Conservation (phyloP, 176 grass and related monocot genomes). For the Aegilops sharonensis region DNA sequence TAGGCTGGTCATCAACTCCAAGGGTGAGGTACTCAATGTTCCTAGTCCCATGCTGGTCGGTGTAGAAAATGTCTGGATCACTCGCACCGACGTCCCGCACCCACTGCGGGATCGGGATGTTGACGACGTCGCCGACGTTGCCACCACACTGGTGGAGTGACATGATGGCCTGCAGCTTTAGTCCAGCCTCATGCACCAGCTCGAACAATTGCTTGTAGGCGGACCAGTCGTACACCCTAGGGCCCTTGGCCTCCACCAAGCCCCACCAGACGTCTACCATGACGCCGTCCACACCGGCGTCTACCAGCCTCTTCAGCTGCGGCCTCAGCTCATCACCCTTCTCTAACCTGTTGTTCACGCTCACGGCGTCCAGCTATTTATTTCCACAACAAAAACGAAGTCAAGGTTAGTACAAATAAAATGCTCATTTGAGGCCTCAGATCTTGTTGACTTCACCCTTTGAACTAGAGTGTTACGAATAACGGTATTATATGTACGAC, state of each 20-base stretch:
- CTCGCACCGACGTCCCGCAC: constrained; percentile 34
- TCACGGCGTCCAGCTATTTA: constrained; percentile 50
- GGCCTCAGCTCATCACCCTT: constrained; percentile 42
- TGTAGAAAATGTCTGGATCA: constrained; percentile 76
- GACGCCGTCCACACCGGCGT: constrained; percentile 59
- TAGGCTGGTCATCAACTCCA: constrained; percentile 72
- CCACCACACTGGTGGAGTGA: constrained; percentile 91
- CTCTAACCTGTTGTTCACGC: constrained; percentile 41
- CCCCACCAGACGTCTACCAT: constrained; percentile 99
- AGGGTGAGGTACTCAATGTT: constrained; percentile 78
- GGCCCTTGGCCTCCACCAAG: constrained; percentile 54
- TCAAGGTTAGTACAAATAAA: neutral
- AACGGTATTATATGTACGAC: neutral
- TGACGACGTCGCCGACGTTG: constrained; percentile 62
- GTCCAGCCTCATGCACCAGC: constrained; percentile 64
- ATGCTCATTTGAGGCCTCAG: neutral
- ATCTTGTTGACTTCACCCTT: neutral
- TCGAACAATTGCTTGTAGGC: constrained; percentile 69
- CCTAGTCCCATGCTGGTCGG: constrained; percentile 43
- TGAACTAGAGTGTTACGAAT: neutral
- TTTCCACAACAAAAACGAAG: neutral
- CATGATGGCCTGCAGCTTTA: constrained; percentile 88
- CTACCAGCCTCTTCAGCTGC: constrained; percentile 45
- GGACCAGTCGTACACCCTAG: constrained; percentile 56
- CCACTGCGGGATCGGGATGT: constrained; percentile 73